Evolutionary conservation across 306 rosid species (phyloP).

Genomic region (Lathyrus aphaca): DNA sequence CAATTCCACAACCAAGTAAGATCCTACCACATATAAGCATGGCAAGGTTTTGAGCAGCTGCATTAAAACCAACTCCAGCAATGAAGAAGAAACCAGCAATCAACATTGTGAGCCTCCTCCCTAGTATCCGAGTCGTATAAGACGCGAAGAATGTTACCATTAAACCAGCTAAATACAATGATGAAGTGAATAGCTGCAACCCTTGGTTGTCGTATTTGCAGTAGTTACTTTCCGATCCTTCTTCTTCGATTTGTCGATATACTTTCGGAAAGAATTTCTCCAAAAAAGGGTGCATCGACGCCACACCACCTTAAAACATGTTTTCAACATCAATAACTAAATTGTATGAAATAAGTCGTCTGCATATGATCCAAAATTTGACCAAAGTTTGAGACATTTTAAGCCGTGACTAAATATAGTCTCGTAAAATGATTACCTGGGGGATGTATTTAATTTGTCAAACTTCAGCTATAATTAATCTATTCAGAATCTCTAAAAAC

Average conservation of each 20-base stretch:
- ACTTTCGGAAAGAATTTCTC: conserved; percentile 62
- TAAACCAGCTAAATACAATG: conserved; percentile 65
- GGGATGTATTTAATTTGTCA: no score
- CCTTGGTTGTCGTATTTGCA: conserved; percentile 66
- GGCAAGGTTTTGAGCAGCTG: conserved; percentile 53
- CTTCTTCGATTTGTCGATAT: conserved; percentile 40
- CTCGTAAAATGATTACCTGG: no score
- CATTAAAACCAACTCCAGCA: conserved; percentile 53
- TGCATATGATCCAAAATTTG: no score
- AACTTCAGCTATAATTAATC: no score
- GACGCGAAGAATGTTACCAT: conserved; percentile 61
- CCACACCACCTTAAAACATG: conserved; percentile 57
- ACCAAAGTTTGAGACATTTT: no score
- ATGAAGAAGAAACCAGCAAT: conserved; percentile 67
- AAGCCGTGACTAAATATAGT: no score
- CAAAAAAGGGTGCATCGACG: conserved; percentile 62
- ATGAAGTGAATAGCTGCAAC: conserved; percentile 68
- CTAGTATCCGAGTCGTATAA: conserved; percentile 52
- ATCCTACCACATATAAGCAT: conserved; percentile 65
- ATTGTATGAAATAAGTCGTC: no score
- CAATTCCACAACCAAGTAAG: conserved; percentile 74
- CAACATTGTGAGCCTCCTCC: conserved; percentile 72
- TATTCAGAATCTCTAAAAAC: no score
- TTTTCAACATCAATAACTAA: no score
- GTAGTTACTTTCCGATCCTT: conserved; percentile 48